Evolutionary conservation across 208 protist genomes (phyloP).

Genomic region (Leishmania martiniquensis): DNA sequence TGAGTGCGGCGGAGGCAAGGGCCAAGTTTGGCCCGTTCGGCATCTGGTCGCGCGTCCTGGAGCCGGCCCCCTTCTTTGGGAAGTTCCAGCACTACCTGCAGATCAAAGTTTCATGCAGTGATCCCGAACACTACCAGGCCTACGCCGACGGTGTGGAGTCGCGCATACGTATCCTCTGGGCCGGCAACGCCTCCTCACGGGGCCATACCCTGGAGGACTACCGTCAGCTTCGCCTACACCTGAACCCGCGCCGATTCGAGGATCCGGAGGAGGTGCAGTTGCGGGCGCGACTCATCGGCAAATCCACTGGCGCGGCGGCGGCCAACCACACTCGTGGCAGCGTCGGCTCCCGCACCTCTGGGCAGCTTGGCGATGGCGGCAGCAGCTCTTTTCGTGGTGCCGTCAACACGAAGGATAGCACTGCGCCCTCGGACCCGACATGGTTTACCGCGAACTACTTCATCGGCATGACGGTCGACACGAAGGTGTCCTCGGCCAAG

Average conservation of each 20-base stretch:
- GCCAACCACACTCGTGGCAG: constrained; percentile 20
- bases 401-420: constrained; percentile 8
- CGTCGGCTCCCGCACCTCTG: constrained; percentile 20
- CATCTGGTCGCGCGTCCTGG: constrained; percentile 81
- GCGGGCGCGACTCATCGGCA: constrained; percentile 38
- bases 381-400: constrained; percentile 10
- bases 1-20: constrained; percentile 60
- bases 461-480: constrained; percentile 85
- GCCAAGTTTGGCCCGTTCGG: constrained; percentile 63
- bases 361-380: constrained; percentile 9
- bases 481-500: constrained; percentile 42
- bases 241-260: constrained; percentile 82
- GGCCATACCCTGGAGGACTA: constrained; percentile 80
- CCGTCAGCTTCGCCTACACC: constrained; percentile 70
- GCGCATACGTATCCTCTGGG: constrained; percentile 84
- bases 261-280: constrained; percentile 73
- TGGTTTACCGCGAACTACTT: constrained; percentile 80
- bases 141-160: constrained; percentile 91
- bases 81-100: constrained; percentile 87
- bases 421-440: background rate
- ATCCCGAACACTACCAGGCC: constrained; percentile 77
- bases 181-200: constrained; percentile 69
- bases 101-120: constrained; percentile 72
- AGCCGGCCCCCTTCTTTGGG: constrained; percentile 83
- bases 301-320: constrained; percentile 6